Evolutionary conservation across 2,329 filamentous ascomycete genomes (phyloP), one percentile per base, ranked within the genome.

Genomic region (Verticillium tricorpus): DNA sequence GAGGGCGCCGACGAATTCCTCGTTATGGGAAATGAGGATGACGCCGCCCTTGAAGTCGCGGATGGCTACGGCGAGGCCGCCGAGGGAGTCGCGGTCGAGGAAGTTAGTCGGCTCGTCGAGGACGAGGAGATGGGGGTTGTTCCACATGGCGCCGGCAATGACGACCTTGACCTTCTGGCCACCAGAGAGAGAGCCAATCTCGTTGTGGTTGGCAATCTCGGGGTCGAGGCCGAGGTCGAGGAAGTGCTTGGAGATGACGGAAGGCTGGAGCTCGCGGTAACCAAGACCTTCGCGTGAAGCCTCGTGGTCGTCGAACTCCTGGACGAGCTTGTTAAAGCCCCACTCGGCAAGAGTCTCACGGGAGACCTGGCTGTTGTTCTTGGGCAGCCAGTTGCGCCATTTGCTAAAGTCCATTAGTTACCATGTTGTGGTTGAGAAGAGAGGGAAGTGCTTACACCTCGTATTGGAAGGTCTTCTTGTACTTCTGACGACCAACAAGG

Each of bases 121-220:
- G 57, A 99, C 95, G 64, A 99, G 87, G 71, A 99, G 80, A 81
- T 99, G 95, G 1, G 95, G 95, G 82, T 98, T 98, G 81, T 98
- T 97, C 93, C 93, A 97, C 92, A 96, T 96, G 69, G 93, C 92
- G 71, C 92, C 92, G 3, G 92, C 95, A 69, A 99, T 88, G 66
- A 99, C 95, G 57, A 99, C 95, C 85, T 99, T 99, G 80, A 99
- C 95, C 79, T 98, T 98, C 75, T 99, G 95, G 15, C 95, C 95
- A 78, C 95, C 95, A 11, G 93, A 97, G 14, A 99, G 84, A 71
- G 93, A 95, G 65, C 91, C 92, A 70, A 99, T 99, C 78, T 97
- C 90, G 77, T 97, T 98, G 86, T 99, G 95, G 80, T 97, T 97
- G 71, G 95, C 95, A 72, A 99, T 98, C 72, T 99, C 95, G 0